Evolutionary conservation across 2,329 filamentous ascomycete species (phyloP).

Genomic region (Proliferodiscus dingleyae): DNA sequence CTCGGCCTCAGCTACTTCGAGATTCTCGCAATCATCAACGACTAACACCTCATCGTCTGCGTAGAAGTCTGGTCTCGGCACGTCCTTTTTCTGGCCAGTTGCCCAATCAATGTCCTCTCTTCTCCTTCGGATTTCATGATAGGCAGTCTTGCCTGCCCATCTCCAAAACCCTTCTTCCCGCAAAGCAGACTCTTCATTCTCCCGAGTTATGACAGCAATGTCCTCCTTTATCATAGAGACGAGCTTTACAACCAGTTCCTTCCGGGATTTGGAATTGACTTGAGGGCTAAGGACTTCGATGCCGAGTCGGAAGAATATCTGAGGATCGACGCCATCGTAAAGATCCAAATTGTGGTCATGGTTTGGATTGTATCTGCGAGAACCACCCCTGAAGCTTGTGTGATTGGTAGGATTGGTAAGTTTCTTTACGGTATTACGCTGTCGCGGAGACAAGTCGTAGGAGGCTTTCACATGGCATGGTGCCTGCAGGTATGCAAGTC

Average conservation of each 20-base stretch:
- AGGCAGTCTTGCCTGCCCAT: constrained; percentile 28
- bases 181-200: constrained; percentile 23
- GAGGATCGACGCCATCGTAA: constrained; percentile 21
- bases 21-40: background rate
- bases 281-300: constrained; percentile 20
- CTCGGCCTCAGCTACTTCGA: background rate
- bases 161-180: constrained; percentile 30
- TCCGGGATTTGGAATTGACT: constrained; percentile 21
- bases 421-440: constrained; percentile 21
- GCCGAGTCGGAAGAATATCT: constrained; percentile 27
- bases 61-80: background rate
- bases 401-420: constrained; percentile 15
- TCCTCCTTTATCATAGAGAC: constrained; percentile 26
- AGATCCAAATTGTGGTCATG: constrained; percentile 9
- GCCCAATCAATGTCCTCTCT: constrained; percentile 27
- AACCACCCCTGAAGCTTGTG: constrained; percentile 14
- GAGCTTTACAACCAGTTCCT: constrained; percentile 25
- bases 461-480: constrained; percentile 15
- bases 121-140: constrained; percentile 17
- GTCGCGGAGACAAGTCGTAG: constrained; percentile 22
- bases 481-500: background rate
- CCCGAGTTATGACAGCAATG: constrained; percentile 22
- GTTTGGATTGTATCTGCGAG: constrained; percentile 16
- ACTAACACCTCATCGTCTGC: background rate
- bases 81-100: constrained; percentile 25